Evolutionary conservation across 176 grass and related monocot species (phyloP), one percentile per base, ranked within the genome.

Genomic region (Zizania latifolia): DNA sequence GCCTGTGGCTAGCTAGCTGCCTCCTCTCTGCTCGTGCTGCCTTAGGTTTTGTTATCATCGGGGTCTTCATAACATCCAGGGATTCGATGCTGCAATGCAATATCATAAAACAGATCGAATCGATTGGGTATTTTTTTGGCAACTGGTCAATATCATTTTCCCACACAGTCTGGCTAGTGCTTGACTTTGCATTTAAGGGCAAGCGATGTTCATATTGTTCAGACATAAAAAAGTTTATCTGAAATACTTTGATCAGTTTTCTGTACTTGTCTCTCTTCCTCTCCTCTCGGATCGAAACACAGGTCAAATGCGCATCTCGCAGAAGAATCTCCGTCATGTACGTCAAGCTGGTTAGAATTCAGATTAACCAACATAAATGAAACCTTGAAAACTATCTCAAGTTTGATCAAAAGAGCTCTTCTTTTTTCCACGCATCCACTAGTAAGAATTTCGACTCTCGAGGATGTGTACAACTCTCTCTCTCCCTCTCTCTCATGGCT

Each of bases 11-110:
- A 5, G 30, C 43, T 32, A 36, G 30, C 32, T 29, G 38, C 50
- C 6, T 3, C 34, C 3, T 36, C 4, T 6, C 6, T 36, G 26
- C 4, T 59, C 8, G 16, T 28, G 11, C 27, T 10, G 54, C 32
- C 54, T 8, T 78, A 53, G 70, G 35, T 39, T n/a, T n/a, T 29
- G 82, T 34, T 34, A 71, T 84, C 35, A 85, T 78, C 72, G 68
- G 24, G 56, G 17, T 6, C 19, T 40, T 10, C 24, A 17, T 48
- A 33, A 19, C n/a, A 59, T 27, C 53, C 65, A 70, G 23, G 36
- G 51, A 44, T 31, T 3, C 5, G 23, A 23, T 16, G 53, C 38
- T 59, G 28, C 54, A 9, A 13, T 68, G 34, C 36, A 34, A 14
- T 35, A 13, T 45, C 13, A 33, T 74, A 46, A 46, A 31, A 65